Evolutionary conservation across 345 rosid species (phyloP), one percentile per base, ranked within the genome.

Genomic region (Clarkia xantiana): DNA sequence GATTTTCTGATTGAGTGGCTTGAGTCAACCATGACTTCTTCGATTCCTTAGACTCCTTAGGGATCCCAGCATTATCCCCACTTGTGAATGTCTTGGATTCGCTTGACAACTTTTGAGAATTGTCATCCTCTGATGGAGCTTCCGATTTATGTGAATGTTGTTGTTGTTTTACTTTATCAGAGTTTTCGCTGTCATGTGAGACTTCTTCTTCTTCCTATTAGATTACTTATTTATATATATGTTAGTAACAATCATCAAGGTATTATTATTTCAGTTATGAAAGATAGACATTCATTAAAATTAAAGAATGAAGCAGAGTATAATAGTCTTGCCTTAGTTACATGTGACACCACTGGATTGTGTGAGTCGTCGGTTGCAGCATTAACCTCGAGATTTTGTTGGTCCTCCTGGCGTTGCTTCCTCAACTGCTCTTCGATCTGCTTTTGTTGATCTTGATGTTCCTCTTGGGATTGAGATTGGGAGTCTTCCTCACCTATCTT

Each of bases 1-100:
- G 84, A 36, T 64, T 73, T 40, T 73, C 79, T 0, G 95, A 86
- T 62, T 82, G 86, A 15, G 59, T 56, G 39, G 76, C 83, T 44
- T 86, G 95, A 39, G 93, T 80, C 42, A 67, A 56, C 95, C 93
- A 86, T 3, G 80, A 67, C 56, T 74, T 86, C 52, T 80, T 78
- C 11, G 93, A 82, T 62, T 86, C 93, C 9, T 55, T 66, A 0
- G 95, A 78, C 68, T 82, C 95, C 62, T 81, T 78, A 0, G 96
- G 96, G 53, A 86, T 91, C 44, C 74, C 90, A 0, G 82, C 55
- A 14, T 62, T 61, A 9, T 52, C 69, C 16, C 53, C 59, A 1
- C 52, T 52, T 0, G 67, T 57, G 18, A 66, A 64, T 8, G 76
- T 51, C 62, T 8, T 36, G n/a, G 34, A 47, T 18, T 47, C 40